Percentiles rank a stretch among this genome's conserved stretches.
phyloP scores from a whole-genome alignment of 2,329 filamentous ascomycete species.

The Colletotrichum sp. region DNA sequence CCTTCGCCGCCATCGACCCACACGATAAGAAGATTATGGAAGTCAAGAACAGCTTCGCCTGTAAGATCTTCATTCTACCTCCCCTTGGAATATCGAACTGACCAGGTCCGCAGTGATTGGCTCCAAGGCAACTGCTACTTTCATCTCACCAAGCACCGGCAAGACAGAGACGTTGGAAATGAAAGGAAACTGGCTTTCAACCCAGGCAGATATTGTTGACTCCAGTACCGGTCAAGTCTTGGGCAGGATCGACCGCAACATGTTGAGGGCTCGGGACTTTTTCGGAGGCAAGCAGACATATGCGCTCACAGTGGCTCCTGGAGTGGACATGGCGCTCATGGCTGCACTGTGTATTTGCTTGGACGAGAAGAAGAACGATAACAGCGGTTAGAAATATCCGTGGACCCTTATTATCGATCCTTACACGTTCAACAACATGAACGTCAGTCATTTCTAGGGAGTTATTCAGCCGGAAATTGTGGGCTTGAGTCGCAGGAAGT shows the following conservation, averaged over 20 bases:
- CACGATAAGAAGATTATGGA: slow-evolving; percentile 54
- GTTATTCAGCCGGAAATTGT: background rate
- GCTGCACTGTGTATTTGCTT: slow-evolving; percentile 71
- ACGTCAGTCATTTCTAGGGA: background rate
- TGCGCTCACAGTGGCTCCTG: slow-evolving; percentile 65
- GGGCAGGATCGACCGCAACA: slow-evolving; percentile 63
- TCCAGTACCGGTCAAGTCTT: slow-evolving; percentile 54
- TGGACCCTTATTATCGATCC: background rate
- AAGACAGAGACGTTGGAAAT: slow-evolving; percentile 54
- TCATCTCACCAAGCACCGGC: slow-evolving; percentile 53
- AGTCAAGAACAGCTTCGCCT: slow-evolving; percentile 48
- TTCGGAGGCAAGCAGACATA: slow-evolving; percentile 71
- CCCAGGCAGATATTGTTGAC: slow-evolving; percentile 61
- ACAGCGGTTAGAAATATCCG: background rate
- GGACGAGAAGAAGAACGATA: slow-evolving; percentile 64
- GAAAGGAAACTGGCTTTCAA: slow-evolving; percentile 67
- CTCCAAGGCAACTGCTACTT: slow-evolving; percentile 61
- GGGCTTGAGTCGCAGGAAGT: background rate
- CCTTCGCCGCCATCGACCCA: slow-evolving; percentile 54
- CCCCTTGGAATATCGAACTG: background rate
- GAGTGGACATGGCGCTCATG: slow-evolving; percentile 70
- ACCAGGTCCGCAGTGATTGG: slow-evolving; percentile 46
- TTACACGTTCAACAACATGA: background rate
- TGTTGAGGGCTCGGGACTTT: slow-evolving; percentile 62
- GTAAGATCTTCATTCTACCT: background rate